Percentiles rank a stretch among this genome's conserved stretches.
These are phyloP conservation scores for Phytopythium delawarense DNA, from an alignment of 352 stramenopile genomes.

Conservation along the genomic window DNA sequence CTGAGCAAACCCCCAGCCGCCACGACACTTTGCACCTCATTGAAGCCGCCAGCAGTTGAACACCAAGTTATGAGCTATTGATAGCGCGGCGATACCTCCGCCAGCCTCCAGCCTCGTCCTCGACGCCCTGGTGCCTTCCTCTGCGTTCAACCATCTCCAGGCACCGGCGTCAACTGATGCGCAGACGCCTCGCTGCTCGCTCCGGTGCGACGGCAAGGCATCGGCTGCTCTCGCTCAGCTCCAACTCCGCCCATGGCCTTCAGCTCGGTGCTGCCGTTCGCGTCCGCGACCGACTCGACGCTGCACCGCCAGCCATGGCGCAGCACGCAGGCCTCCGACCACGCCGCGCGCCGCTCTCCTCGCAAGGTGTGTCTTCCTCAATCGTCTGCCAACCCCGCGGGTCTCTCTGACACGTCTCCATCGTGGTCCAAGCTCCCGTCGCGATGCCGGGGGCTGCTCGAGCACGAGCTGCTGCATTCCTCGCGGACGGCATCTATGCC, in stretches of 20 bases:
- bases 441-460: constrained; percentile 30
- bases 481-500: neutral
- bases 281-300: constrained; percentile 47
- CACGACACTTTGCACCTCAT: too few relatives aligned
- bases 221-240: neutral
- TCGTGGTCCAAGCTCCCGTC: constrained; percentile 27
- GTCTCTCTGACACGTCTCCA: neutral
- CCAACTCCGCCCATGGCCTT: neutral
- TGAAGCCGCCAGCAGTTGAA: too few relatives aligned
- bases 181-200: too few relatives aligned
- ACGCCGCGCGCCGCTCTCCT: constrained; percentile 12
- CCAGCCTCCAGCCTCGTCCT: too few relatives aligned
- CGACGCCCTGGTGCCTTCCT: too few relatives aligned
- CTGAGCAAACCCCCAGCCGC: too few relatives aligned
- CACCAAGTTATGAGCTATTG: too few relatives aligned
- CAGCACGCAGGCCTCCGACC: constrained; percentile 28
- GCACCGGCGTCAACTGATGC: too few relatives aligned
- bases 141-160: too few relatives aligned
- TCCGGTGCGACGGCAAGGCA: too few relatives aligned
- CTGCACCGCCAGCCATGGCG: constrained; percentile 51
- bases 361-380: constrained; percentile 25
- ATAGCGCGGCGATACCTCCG: too few relatives aligned
- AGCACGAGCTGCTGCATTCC: constrained; percentile 18
- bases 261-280: constrained; percentile 30
- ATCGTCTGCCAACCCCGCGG: neutral